Evolutionary conservation across 202 grass and related monocot species (phyloP).

Genomic region (Dendrocalamus latiflorus): DNA sequence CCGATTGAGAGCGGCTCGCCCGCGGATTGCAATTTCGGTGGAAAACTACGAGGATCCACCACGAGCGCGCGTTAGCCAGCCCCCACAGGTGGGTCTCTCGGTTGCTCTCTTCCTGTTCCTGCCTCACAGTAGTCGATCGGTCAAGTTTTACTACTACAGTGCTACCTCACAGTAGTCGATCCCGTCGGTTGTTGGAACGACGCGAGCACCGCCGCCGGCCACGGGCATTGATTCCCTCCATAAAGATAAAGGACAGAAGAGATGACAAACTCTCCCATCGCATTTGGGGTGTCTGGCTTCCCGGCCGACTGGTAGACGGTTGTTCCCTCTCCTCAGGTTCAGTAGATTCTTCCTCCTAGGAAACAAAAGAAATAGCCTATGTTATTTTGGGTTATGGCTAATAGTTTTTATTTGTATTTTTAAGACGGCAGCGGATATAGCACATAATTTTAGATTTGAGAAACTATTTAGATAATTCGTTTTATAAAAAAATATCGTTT

Average conservation of each 20-base stretch:
- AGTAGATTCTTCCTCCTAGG: background rate
- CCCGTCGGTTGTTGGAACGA: conserved; percentile 4
- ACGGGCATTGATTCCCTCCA: background rate
- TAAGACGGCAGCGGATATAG: too few relatives aligned
- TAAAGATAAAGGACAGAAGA: too few relatives aligned
- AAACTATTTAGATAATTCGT: too few relatives aligned
- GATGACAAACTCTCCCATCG: background rate
- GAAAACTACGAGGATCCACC: background rate
- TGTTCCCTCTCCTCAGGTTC: background rate
- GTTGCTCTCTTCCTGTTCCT: background rate
- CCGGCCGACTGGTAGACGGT: background rate
- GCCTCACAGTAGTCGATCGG: background rate
- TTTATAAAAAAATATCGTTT: too few relatives aligned
- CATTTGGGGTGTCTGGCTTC: background rate
- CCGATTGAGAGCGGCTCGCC: background rate
- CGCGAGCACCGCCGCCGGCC: too few relatives aligned
- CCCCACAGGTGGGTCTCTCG: background rate
- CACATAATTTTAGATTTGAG: too few relatives aligned
- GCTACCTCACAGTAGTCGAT: background rate
- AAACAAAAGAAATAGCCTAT: too few relatives aligned
- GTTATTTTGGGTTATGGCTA: too few relatives aligned
- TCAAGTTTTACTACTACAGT: background rate
- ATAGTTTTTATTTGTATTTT: too few relatives aligned
- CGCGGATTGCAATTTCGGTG: too few relatives aligned
- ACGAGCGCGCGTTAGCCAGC: background rate